phyloP scores from a whole-genome alignment of 805 yeast genomes.

The Saccharomycopsis lassenensis region DNA sequence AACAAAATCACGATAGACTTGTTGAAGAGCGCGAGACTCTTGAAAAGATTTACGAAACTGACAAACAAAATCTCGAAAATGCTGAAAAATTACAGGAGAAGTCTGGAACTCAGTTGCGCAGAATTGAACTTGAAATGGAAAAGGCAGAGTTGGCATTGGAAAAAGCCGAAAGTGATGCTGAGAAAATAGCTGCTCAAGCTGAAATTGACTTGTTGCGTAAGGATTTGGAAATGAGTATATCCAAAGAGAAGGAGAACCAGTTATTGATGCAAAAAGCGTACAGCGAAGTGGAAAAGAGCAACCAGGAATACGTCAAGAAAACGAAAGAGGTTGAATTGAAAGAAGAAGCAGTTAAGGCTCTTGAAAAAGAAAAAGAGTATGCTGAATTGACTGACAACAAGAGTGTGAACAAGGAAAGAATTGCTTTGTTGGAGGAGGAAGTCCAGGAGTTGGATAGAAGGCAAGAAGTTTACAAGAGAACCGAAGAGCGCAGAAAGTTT shows the following conservation, averaged over 20 bases:
- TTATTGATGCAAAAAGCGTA: slow-evolving; percentile 9
- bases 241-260: slow-evolving; percentile 11
- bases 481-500: slow-evolving; percentile 8
- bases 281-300: slow-evolving; percentile 7
- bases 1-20: slow-evolving; percentile 4
- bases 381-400: slow-evolving; percentile 3
- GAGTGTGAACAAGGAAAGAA: slow-evolving; percentile 9
- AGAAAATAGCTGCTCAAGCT: slow-evolving; percentile 12
- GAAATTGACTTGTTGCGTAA: slow-evolving; percentile 11
- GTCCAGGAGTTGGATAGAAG: slow-evolving; percentile 10
- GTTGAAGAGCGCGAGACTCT: slow-evolving; percentile 8
- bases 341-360: slow-evolving; percentile 11
- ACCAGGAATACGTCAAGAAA: slow-evolving; percentile 7
- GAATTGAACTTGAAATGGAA: slow-evolving; percentile 7
- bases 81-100: slow-evolving; percentile 12
- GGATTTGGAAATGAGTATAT: slow-evolving; percentile 13
- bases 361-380: slow-evolving; percentile 13
- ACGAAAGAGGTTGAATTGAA: slow-evolving; percentile 15
- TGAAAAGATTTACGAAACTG: slow-evolving; percentile 7
- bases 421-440: slow-evolving; percentile 13
- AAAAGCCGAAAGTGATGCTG: slow-evolving; percentile 13
- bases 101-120: slow-evolving; percentile 11
- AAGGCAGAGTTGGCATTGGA: slow-evolving; percentile 7
- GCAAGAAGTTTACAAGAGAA: slow-evolving; percentile 5
- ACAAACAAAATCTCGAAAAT: slow-evolving; percentile 7